Conservation (phyloP, 208 protist species). For the Entamoeba invadens region DNA sequence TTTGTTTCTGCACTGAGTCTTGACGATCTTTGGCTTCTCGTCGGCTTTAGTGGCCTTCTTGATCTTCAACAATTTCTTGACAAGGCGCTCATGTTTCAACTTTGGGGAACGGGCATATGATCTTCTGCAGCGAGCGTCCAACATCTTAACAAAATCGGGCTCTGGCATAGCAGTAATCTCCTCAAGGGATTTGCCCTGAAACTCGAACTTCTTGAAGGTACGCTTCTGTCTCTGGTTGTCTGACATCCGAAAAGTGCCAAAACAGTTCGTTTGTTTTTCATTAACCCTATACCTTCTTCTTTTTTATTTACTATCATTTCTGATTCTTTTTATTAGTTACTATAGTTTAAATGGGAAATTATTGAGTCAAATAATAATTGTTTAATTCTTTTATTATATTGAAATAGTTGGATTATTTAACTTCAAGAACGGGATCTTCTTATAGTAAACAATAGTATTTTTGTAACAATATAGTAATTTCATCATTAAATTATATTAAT, state of each 20-base stretch:
- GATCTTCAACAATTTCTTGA: slow-evolving; percentile 68
- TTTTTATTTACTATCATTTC: too few species aligned
- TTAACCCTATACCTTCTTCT: too few species aligned
- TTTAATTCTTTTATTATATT: too few species aligned
- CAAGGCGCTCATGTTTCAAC: slow-evolving; percentile 65
- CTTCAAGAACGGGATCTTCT: too few species aligned
- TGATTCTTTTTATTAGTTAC: too few species aligned
- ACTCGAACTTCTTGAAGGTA: slow-evolving; percentile 21
- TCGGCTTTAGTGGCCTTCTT: slow-evolving; percentile 65
- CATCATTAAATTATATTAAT: too few species aligned
- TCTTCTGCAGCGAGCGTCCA: slow-evolving; percentile 63
- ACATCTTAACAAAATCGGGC: slow-evolving; percentile 1
- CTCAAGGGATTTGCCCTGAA: slow-evolving; percentile 14
- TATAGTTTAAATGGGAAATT: too few species aligned
- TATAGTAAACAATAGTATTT: too few species aligned
- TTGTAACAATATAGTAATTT: too few species aligned
- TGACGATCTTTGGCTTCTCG: slow-evolving; percentile 88
- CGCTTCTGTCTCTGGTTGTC: slow-evolving; percentile 1
- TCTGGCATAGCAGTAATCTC: slow-evolving; percentile 8
- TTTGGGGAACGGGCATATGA: slow-evolving; percentile 71
- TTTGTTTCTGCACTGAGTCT: slow-evolving; percentile 97
- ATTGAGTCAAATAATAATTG: too few species aligned
- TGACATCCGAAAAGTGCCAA: not conserved
- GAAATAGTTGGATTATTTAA: too few species aligned
- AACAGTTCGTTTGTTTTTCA: not conserved